Conservation (phyloP, 306 rosid genomes). For the Quercus gilva region DNA sequence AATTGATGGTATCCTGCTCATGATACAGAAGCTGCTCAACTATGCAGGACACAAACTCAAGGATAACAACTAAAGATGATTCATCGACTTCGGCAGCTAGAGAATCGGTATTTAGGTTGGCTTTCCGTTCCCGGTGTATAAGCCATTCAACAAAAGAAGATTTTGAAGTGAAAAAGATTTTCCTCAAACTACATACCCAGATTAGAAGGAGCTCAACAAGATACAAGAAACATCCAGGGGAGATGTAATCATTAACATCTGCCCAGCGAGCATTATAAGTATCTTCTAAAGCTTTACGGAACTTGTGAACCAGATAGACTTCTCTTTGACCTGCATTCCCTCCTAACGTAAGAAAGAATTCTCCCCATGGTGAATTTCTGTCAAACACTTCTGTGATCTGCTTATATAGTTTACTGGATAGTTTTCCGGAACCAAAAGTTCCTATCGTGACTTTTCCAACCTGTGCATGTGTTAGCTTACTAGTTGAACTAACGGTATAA, state of each 20-base stretch:
- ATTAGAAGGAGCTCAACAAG: conserved; percentile 64
- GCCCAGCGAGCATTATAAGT: conserved; percentile 39
- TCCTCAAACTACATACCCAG: conserved; percentile 20
- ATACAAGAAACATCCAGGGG: conserved; percentile 63
- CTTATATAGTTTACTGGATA: conserved; percentile 6
- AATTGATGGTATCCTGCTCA: conserved; percentile 7
- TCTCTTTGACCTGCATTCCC: not conserved
- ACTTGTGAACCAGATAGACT: not conserved
- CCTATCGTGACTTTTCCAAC: conserved; percentile 44
- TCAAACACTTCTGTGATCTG: conserved; percentile 14
- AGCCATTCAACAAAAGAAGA: conserved; percentile 67
- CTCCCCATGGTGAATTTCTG: conserved; percentile 35
- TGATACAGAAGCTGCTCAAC: conserved; percentile 17
- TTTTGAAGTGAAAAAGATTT: conserved; percentile 45
- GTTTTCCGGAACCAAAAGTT: conserved; percentile 43
- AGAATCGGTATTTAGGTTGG: conserved; percentile 6
- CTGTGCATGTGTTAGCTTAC: conserved; percentile 31
- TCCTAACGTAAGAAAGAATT: conserved; percentile 30
- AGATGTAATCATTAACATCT: conserved; percentile 28
- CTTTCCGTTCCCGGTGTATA: conserved; percentile 26
- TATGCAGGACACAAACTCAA: conserved; percentile 19
- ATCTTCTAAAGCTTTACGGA: conserved; percentile 35
- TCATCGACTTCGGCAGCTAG: not conserved
- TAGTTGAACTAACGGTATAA: conserved; percentile 14
- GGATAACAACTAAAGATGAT: not conserved